Percentiles rank a stretch among this genome's conserved stretches.
phyloP scores from a whole-genome alignment of 2,329 filamentous ascomycete genomes.

The Sordariomycetes sp. region DNA sequence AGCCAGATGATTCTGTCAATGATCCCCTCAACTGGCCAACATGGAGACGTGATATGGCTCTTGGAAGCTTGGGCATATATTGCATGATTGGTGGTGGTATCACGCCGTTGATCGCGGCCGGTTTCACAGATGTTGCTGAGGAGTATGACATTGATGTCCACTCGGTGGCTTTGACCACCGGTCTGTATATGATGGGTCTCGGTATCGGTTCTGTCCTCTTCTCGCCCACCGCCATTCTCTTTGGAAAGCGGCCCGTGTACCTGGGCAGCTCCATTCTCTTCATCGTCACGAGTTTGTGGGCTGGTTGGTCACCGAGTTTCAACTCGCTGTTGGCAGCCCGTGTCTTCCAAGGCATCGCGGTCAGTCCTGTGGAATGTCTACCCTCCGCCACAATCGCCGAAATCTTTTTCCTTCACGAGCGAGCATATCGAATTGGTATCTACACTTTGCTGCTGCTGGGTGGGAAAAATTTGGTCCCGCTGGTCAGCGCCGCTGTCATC shows the following conservation, averaged over 20 bases:
- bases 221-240: constrained; percentile 86
- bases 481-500: constrained; percentile 81
- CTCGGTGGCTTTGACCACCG: constrained; percentile 76
- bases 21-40: constrained; percentile 88
- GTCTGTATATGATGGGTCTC: constrained; percentile 88
- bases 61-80: constrained; percentile 81
- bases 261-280: constrained; percentile 71
- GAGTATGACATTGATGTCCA: constrained; percentile 58
- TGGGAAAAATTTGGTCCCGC: constrained; percentile 82
- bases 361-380: constrained; percentile 85
- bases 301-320: constrained; percentile 74
- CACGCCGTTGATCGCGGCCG: constrained; percentile 82
- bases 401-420: constrained; percentile 92
- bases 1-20: constrained; percentile 83
- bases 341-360: constrained; percentile 78
- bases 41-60: constrained; percentile 69
- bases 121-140: constrained; percentile 71
- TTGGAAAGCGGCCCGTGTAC: constrained; percentile 85
- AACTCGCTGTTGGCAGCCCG: constrained; percentile 70
- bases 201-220: constrained; percentile 77
- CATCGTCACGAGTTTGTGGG: constrained; percentile 71
- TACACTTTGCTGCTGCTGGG: constrained; percentile 84
- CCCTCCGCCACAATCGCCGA: constrained; percentile 92
- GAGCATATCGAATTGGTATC: constrained; percentile 85
- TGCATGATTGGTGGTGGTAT: constrained; percentile 91